phyloP scores from a whole-genome alignment of 2,329 filamentous ascomycete genomes.

The Hirsutella minnesotensis region DNA sequence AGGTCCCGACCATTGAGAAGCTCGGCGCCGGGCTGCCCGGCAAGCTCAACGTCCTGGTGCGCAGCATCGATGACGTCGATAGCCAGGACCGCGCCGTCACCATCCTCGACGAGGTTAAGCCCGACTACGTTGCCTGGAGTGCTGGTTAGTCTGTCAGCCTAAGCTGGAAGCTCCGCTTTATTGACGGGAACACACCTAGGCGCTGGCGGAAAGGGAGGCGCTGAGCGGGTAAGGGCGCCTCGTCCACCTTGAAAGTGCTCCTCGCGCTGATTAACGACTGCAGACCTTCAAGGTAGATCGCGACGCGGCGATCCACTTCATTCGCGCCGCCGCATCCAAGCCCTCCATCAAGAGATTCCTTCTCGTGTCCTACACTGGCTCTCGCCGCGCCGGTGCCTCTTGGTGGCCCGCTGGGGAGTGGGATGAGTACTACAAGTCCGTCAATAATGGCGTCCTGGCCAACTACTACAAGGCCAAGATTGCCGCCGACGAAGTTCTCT shows the following conservation, averaged over 20 bases:
- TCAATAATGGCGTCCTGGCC: conserved; percentile 28
- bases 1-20: conserved; percentile 50
- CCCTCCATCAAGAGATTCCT: conserved; percentile 49
- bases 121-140: conserved; percentile 58
- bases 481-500: conserved; percentile 45
- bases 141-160: conserved; percentile 39
- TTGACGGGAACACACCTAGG: no score
- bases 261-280: conserved; percentile 4
- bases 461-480: conserved; percentile 50
- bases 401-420: conserved; percentile 45
- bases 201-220: conserved; percentile 47
- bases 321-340: conserved; percentile 43
- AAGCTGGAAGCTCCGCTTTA: no score
- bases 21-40: conserved; percentile 47
- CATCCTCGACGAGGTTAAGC: conserved; percentile 48
- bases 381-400: conserved; percentile 35
- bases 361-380: conserved; percentile 49
- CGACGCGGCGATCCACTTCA: conserved; percentile 51
- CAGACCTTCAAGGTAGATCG: conserved; percentile 48
- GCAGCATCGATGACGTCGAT: conserved; percentile 60
- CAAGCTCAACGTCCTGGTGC: conserved; percentile 56
- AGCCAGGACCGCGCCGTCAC: conserved; percentile 47
- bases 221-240: conserved; percentile 27
- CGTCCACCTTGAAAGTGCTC: not conserved
- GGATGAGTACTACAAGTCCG: conserved; percentile 29